Evolutionary conservation across 495 filamentous ascomycete species (phyloP).

Genomic region (Amorphotheca resinae): DNA sequence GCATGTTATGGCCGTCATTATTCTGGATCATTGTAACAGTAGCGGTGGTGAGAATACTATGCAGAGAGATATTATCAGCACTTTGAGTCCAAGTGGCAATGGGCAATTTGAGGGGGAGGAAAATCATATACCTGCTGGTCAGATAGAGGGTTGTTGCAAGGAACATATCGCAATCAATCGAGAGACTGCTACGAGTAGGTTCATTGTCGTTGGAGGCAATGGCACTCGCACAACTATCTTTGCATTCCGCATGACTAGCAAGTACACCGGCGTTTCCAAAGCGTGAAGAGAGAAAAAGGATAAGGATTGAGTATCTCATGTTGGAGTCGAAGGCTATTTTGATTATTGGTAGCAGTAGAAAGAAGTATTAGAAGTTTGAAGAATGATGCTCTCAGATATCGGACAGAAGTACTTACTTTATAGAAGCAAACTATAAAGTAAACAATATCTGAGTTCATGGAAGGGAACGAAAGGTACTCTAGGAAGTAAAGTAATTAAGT

Average conservation of each 20-base stretch:
- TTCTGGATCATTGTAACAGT: background rate
- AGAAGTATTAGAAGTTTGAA: background rate
- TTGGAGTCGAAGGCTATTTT: background rate
- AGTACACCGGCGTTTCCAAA: background rate
- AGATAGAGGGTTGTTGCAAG: background rate
- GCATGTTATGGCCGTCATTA: background rate
- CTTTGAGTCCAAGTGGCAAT: too few relatives aligned
- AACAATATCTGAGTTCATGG: too few relatives aligned
- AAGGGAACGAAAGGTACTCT: too few relatives aligned
- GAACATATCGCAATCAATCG: background rate
- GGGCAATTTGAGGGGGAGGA: background rate
- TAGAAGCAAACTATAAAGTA: too few relatives aligned
- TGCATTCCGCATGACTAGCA: background rate
- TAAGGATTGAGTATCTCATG: background rate
- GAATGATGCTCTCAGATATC: background rate
- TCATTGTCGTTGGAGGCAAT: background rate
- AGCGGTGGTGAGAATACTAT: background rate
- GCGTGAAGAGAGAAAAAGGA: background rate
- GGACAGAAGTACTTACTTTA: too few relatives aligned
- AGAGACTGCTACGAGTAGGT: background rate
- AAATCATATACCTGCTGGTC: background rate
- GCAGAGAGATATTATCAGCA: too few relatives aligned
- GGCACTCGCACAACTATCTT: background rate
- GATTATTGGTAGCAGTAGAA: background rate
- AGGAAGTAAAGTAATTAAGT: too few relatives aligned